Base-by-base conservation (phyloP, 2,329 filamentous ascomycete species). In the Ascochyta viciae-villosae region DNA sequence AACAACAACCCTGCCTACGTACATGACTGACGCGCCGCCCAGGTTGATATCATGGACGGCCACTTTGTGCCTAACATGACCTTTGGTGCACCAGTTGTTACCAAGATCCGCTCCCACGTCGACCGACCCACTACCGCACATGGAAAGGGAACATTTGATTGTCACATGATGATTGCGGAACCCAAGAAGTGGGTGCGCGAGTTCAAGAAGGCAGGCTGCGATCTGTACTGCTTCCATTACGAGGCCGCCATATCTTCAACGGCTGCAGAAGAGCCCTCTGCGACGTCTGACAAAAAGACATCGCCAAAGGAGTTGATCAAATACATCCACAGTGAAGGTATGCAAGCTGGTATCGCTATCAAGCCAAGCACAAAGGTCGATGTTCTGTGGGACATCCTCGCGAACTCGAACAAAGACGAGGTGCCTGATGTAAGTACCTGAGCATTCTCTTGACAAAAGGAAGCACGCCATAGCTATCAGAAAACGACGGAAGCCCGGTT, bases 91-190 rank as follows among this genome's bases (percentile, higher is more conserved):
- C 93, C 94, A 5, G 92, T 99, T 34, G 95, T 99, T 41, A 94
- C 92, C 66, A 96, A 94, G 82, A 95, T 99, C 70, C 88, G 95
- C 61, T 83, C 85, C 41, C 90, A 96, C 70, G 93, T 99, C 68
- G 88, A 91, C 54, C 83, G 84, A 65, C 93, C 92, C 3, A 82
- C 82, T 37, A 81, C 84, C 47, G 84, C 84, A 31, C 82, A 89
- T 65, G 92, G 90, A 49, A 90, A 88, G 67, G 95, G 95, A 60
- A 98, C 94, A 13, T 99, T 99, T 76, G 95, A 99, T 79, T 99
- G 95, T 84, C 95, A 99, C 80, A 98, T 99, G 95, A 99, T 99
- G 95, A 96, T 99, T 74, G 88, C 92, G 70, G 94, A 99, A 93
- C 95, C 95, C 65, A 96, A 98, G 83, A 93, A 92, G 83, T 99